phyloP scores from a whole-genome alignment of 768 basidiomycete species.

The Tricholoma flavovirens region DNA sequence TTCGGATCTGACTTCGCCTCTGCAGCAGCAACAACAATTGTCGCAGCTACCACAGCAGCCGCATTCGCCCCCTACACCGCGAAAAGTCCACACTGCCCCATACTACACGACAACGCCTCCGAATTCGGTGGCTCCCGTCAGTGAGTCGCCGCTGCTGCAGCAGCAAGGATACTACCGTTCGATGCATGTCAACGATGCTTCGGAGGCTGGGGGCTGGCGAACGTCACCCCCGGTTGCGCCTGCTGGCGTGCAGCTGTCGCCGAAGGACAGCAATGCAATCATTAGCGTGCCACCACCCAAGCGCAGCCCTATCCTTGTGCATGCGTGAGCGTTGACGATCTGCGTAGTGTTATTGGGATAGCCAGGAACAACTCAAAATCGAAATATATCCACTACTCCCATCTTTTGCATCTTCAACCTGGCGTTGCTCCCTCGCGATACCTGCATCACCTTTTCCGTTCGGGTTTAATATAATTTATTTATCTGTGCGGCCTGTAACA shows the following conservation, averaged over 20 bases:
- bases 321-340: not conserved
- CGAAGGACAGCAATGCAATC: not conserved
- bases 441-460: conserved; percentile 6
- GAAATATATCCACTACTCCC: not conserved
- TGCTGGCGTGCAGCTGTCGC: not conserved
- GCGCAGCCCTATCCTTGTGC: not conserved
- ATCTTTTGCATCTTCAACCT: conserved; percentile 7
- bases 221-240: conserved; percentile 1
- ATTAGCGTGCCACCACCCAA: not conserved
- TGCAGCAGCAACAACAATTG: not conserved
- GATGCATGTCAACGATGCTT: conserved; percentile 6
- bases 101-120: conserved; percentile 10
- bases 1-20: conserved; percentile 56
- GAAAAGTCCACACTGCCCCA: conserved; percentile 15
- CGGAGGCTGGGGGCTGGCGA: conserved; percentile 10
- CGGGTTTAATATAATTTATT: conserved; percentile 15
- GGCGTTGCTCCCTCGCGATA: conserved; percentile 19
- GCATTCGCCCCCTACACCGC: conserved; percentile 15
- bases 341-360: not conserved
- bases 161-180: conserved; percentile 13
- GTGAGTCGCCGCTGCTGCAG: not conserved
- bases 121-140: not conserved
- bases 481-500: conserved; percentile 11
- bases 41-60: conserved; percentile 1
- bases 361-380: not conserved